phyloP scores from a whole-genome alignment of 306 rosid species.

The Pyrus pyrifolia region DNA sequence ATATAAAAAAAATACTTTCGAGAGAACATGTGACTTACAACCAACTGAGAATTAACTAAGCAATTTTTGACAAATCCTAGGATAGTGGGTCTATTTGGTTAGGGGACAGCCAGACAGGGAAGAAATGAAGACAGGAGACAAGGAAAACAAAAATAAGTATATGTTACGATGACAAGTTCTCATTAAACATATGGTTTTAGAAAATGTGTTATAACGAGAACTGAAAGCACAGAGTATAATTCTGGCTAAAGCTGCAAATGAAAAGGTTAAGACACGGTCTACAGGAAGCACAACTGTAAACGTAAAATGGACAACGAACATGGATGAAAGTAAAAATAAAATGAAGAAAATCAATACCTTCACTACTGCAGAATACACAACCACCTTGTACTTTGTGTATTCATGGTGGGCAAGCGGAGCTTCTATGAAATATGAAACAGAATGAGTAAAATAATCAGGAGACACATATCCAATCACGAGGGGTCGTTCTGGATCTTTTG shows the following conservation, averaged over 20 bases:
- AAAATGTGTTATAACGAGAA: not conserved
- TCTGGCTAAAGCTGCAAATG: not conserved
- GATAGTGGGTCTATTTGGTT: not conserved
- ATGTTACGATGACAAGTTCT: not conserved
- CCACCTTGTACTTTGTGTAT: conserved; percentile 64
- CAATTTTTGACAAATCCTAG: not conserved
- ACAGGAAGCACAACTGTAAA: not conserved
- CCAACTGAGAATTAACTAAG: not conserved
- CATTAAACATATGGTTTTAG: not conserved
- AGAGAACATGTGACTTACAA: not conserved
- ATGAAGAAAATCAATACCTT: conserved; percentile 54
- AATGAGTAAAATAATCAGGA: conserved; percentile 97
- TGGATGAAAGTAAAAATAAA: not conserved
- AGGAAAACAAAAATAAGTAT: not conserved
- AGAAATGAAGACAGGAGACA: not conserved
- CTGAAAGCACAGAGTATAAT: not conserved
- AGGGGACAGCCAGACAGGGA: too few species aligned
- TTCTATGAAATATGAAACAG: conserved; percentile 92
- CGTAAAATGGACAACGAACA: not conserved
- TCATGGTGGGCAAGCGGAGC: conserved; percentile 86
- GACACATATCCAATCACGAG: conserved; percentile 92
- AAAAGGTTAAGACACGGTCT: not conserved
- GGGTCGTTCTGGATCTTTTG: conserved; percentile 84
- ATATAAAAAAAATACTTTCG: not conserved
- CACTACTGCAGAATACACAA: conserved; percentile 96